Evolutionary conservation across 495 filamentous ascomycete genomes (phyloP).

Genomic region (Aspergillus funiculosus): DNA sequence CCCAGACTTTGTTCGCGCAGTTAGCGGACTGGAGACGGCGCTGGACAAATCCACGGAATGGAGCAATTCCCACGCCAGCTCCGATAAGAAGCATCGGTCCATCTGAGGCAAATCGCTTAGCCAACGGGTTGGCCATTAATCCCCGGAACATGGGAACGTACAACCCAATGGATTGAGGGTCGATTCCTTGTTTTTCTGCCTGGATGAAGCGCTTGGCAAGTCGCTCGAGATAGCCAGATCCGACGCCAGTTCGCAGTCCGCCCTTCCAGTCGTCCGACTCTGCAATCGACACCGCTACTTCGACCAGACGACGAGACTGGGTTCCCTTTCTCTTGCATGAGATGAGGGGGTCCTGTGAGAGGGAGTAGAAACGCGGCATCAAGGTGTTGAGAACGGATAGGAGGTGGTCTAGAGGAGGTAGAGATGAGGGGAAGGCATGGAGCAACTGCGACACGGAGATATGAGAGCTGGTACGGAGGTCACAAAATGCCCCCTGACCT

Average conservation of each 20-base stretch:
- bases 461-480: constrained; percentile 85
- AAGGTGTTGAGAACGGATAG: constrained; percentile 75
- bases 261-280: constrained; percentile 74
- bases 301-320: constrained; percentile 75
- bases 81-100: constrained; percentile 97
- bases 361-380: constrained; percentile 97
- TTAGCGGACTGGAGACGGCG: constrained; percentile 91
- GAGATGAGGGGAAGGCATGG: constrained; percentile 84
- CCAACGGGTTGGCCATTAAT: constrained; percentile 95
- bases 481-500: constrained; percentile 90
- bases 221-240: constrained; percentile 80
- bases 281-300: constrained; percentile 92
- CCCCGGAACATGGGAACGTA: constrained; percentile 95
- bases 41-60: constrained; percentile 95
- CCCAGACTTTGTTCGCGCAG: constrained; percentile 99
- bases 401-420: constrained; percentile 76
- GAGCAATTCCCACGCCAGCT: constrained; percentile 92
- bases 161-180: constrained; percentile 50
- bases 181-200: constrained; percentile 52
- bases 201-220: constrained; percentile 64
- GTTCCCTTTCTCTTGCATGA: constrained; percentile 62
- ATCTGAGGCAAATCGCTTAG: constrained; percentile 79
- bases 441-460: constrained; percentile 79
- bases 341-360: constrained; percentile 90
- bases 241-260: constrained; percentile 61